Base-by-base conservation (phyloP, 805 yeast species). In the Lachancea quebecensis region DNA sequence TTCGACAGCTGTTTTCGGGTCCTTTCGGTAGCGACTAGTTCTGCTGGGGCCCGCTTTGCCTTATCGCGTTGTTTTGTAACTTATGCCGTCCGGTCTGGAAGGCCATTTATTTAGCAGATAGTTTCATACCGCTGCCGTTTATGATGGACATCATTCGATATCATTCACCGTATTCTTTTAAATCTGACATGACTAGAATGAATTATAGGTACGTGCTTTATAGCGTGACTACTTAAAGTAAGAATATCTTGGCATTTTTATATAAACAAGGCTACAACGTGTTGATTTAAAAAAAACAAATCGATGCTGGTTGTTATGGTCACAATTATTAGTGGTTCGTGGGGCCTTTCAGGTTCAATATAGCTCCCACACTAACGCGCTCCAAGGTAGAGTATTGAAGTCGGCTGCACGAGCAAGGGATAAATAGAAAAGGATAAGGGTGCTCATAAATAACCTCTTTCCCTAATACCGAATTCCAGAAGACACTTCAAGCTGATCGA, bases 401-500 rank as follows among this genome's bases (percentile, higher is more conserved):
- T 7, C 6, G 25, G 25, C 25, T 21, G 25, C 25, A 9, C 14
- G 33, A 5, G 33, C 11, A 11, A 30, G 8, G 33, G 18, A 34
- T 14, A 34, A 14, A 34, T 15, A 34, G 25, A 21, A 21, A 21
- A 21, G 25, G 25, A 21, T 7, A 7, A 7, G 25, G 7, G 7
- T 4, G 25, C n/a, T 39, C 29, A 14, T 25, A 35, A 28, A 16
- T 10, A 10, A 16, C 5, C 18, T 15, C 11, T 15, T 11, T 34
- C 6, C 14, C 34, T 11, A 40, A n/a, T 17, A 33, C 27, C 43
- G 43, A 41, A 68, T 50, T 62, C 95, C 95, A 37, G 89, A 82
- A 44, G 87, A 79, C 41, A 81, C 84, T 52, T 78, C 89, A 52
- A 81, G 65, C 48, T 82, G 80, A 41, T 72, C 69, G 57, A 83